Conservation (phyloP, 441 rosid species). For the Bruguiera hainesii region DNA sequence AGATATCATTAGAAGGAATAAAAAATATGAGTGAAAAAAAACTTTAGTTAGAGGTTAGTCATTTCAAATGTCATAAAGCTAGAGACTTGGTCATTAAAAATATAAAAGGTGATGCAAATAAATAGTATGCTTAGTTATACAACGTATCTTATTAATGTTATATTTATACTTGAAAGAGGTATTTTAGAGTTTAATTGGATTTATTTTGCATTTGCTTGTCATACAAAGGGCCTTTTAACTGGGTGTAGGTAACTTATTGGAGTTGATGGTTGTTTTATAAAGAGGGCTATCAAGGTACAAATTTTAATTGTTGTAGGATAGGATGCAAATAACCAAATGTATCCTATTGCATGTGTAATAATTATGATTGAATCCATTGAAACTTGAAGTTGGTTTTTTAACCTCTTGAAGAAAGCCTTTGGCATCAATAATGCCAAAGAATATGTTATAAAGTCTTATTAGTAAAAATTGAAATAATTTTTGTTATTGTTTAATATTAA, state of each 20-base stretch:
- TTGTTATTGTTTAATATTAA: background rate
- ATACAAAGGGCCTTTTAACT: background rate
- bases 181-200: background rate
- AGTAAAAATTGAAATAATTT: background rate
- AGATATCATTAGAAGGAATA: no score
- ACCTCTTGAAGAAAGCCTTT: background rate
- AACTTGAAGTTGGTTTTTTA: background rate
- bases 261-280: background rate
- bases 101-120: no score
- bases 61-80: no score
- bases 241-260: background rate
- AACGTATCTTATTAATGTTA: no score
- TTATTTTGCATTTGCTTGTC: no score
- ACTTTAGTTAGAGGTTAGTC: no score
- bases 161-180: no score
- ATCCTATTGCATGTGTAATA: background rate
- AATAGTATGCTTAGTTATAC: no score
- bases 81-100: no score
- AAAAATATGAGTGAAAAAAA: no score
- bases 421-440: background rate
- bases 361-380: fast-evolving
- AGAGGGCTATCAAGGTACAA: background rate
- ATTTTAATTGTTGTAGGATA: background rate
- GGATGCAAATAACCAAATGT: background rate
- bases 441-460: background rate